Evolutionary conservation across 257 asterid species (phyloP), one percentile per base, ranked within the genome.

Genomic region (Solanum chilense): DNA sequence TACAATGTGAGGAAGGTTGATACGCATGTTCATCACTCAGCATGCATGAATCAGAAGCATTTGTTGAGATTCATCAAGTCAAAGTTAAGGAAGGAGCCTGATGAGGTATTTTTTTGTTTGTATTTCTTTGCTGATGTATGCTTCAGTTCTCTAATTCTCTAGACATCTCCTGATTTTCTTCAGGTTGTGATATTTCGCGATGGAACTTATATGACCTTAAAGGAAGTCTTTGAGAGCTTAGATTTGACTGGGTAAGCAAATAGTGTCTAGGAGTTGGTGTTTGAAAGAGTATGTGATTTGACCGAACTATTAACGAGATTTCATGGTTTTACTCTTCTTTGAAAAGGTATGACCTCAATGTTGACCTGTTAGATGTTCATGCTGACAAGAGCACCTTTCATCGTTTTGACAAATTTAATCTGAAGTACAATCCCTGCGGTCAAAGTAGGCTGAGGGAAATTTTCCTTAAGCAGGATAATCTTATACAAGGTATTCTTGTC

Each of bases 381-480:
- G 99, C 99, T 87, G 99, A 97, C 94, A 97, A 97, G 92, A 97
- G 99, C 94, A 97, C 99, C 85, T 97, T 97, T 90, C 99, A 97
- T 91, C 99, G 99, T 76, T 95, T 97, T 87, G 99, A 97, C 97
- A 97, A 97, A 88, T 97, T 97, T 89, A 97, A 97, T 92, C 93
- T 97, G 90, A 97, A 97, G 95, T 97, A 97, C 80, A 97, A 97
- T 91, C 99, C 99, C 44, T 97, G 99, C 88, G 99, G 99, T 82
- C 99, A 97, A 93, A 97, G 99, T 92, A 95, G 99, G 91, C 91
- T 97, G 87, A 94, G 99, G 89, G 98, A 97, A 92, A 97, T 97
- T 84, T 97, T 97, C 88, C 90, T 97, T 91, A 97, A 97, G 93
- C 99, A 95, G 93, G 99, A 97, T 88, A 97, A 97, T 94, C 98